Base-by-base conservation (phyloP, 345 rosid genomes). In the Gossypium sturtianum region DNA sequence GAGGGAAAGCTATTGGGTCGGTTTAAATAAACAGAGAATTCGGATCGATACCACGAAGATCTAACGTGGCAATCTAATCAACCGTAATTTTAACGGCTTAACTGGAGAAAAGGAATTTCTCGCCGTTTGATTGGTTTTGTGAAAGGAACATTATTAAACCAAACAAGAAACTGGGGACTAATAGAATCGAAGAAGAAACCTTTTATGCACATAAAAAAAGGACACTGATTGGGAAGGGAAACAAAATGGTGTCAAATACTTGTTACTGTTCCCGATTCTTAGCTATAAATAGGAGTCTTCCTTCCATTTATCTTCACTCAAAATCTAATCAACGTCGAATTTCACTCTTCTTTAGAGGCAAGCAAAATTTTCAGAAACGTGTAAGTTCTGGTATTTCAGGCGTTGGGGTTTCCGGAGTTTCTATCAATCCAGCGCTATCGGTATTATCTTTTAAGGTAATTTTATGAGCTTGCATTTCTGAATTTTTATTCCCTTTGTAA, bases 231-330 rank as follows among this genome's bases (percentile, higher is more conserved):
- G 52, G 2, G 59, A 54, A 8, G 23, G n/a, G 54, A 0, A 15
- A 57, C 41, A 81, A 53, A 77, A 86, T 84, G 88, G 80, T 78
- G 80, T 86, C 87, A 84, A 82, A 76, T 25, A 52, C 67, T 7
- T 78, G 80, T 79, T 72, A 59, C 84, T 78, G 78, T 78, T 51
- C 74, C 13, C 69, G 67, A 68, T 80, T 58, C 43, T 51, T 38
- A 13, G 20, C 56, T 93, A 93, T 91, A 89, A 89, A 89, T 87
- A 85, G 77, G 79, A 20, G 22, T 71, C 75, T 43, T 58, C 69
- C 49, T 16, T 78, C 15, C 66, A 22, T 48, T 78, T 74, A 67
- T 20, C 80, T 61, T 76, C 90, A 67, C 2, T 70, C 53, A 66
- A 61, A 61, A 61, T 73, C 58, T 12, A 70, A 44, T 69, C 81